phyloP scores from a whole-genome alignment of 2,329 filamentous ascomycete species.

The Clarireedia hainanense region DNA sequence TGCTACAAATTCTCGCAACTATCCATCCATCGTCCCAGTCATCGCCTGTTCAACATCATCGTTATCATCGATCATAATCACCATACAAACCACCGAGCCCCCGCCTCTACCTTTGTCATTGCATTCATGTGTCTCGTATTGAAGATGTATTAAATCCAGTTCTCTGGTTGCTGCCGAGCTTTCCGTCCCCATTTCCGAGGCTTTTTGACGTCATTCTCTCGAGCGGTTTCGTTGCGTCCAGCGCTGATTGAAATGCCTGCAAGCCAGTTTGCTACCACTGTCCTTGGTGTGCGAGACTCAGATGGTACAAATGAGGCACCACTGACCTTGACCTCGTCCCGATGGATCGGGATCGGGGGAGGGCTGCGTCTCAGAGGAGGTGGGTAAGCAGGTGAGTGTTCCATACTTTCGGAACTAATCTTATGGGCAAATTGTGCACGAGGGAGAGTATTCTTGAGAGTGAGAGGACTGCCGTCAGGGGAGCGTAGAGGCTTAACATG shows the following conservation, averaged over 20 bases:
- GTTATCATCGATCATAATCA: neutral
- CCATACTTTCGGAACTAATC: too few relatives aligned
- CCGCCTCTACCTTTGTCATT: neutral
- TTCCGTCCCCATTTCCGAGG: constrained; percentile 3
- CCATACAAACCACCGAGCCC: too few relatives aligned
- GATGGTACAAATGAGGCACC: constrained; percentile 4
- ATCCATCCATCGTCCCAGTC: neutral
- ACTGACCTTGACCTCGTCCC: neutral
- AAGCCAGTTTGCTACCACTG: constrained; percentile 3
- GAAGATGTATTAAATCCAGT: neutral
- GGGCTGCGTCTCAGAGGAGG: constrained; percentile 2
- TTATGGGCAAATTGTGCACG: too few relatives aligned
- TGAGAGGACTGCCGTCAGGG: neutral
- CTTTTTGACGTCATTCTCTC: constrained; percentile 2
- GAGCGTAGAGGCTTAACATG: neutral
- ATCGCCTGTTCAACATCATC: neutral
- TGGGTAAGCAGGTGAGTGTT: neutral
- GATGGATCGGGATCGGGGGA: constrained; percentile 1
- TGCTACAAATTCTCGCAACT: neutral
- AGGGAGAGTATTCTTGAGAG: too few relatives aligned
- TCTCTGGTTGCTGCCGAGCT: neutral
- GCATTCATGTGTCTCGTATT: neutral
- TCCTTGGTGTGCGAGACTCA: constrained; percentile 3
- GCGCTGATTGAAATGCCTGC: constrained; percentile 1
- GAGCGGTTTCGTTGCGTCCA: neutral